phyloP scores from a whole-genome alignment of 306 rosid species.

The Lupinus albus region DNA sequence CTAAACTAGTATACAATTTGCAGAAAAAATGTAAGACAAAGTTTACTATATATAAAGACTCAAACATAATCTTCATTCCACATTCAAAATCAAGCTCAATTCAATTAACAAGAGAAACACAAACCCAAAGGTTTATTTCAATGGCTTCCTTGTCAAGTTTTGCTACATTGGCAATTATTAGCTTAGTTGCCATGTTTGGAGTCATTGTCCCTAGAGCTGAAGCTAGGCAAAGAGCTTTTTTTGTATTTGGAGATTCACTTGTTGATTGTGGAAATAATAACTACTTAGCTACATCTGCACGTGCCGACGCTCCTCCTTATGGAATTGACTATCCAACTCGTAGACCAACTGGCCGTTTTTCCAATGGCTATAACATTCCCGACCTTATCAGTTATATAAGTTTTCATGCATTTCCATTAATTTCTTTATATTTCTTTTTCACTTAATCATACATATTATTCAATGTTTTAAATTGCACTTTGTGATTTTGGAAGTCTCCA shows the following conservation, averaged over 20 bases:
- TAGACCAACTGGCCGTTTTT: too few relatives aligned
- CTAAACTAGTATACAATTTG: constrained; percentile 28
- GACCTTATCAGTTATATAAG: too few relatives aligned
- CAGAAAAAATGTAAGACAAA: not conserved
- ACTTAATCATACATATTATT: not conserved
- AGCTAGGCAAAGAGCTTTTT: too few relatives aligned
- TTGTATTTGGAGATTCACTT: too few relatives aligned
- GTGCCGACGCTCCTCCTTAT: too few relatives aligned
- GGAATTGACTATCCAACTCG: too few relatives aligned
- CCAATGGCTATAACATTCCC: too few relatives aligned
- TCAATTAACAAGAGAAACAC: not conserved
- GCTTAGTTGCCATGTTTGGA: constrained; percentile 22
- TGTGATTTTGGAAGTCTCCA: too few relatives aligned
- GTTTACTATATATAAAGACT: constrained; percentile 43
- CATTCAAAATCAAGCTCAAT: not conserved
- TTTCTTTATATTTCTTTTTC: too few relatives aligned
- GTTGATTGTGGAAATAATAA: too few relatives aligned
- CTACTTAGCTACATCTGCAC: too few relatives aligned
- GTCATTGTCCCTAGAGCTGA: not conserved
- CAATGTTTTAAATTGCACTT: too few relatives aligned
- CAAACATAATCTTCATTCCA: constrained; percentile 22
- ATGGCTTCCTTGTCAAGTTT: constrained; percentile 34
- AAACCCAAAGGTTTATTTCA: constrained; percentile 10
- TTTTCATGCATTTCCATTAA: not conserved
- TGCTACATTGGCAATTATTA: not conserved